Base-by-base conservation (phyloP, 1,139 yeast genomes). In the Debaryomyces singareniensis region DNA sequence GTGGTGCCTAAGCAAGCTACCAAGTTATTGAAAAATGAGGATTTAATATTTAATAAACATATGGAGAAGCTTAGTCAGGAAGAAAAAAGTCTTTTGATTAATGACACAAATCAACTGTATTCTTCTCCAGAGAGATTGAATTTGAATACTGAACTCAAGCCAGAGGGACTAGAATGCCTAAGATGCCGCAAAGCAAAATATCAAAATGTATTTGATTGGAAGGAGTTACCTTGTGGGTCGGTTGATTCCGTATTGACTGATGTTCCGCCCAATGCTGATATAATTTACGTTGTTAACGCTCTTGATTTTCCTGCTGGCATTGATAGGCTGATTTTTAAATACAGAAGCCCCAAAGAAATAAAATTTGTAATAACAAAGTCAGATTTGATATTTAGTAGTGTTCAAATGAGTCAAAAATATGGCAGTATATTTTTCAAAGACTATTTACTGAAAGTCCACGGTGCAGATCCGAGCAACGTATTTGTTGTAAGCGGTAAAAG, bases 241-340 rank as follows among this genome's bases (percentile, higher is more conserved):
- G 47, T 63, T 5, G 49, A 56, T 3, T 49, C 55, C 4, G 55
- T 75, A 3, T 35, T 75, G 40, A 43, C 53, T 4, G 36, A 42
- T 3, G 60, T 79, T 2, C 84, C 86, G 3, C 47, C 45, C 2
- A 45, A 56, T 18, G 73, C 77, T 1, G 64, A 68, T 20, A 44
- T 83, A 2, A 68, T 79, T 2, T 78, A 80, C 44, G 73, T 83
- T 1, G 61, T 78, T 10, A 77, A 78, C 28, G 77, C 80, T 1
- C 53, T 66, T 16, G 94, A 84, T 41, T 83, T 83, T 45, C 95
- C 95, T 2, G 56, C 78, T 31, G 69, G 76, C 5, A 52, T 75
- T 12, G 66, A 63, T 35, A 55, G 47, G n/a, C 47, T 47, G 5
- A 55, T 75, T 14, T 55, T 64, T 24, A 47, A 60, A 32, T 50